A percentile compares a stretch with the other conserved stretches of the same genome.
phyloP scores from a whole-genome alignment of 31 red algal species.

The Odonthalia washingtoniensis region DNA sequence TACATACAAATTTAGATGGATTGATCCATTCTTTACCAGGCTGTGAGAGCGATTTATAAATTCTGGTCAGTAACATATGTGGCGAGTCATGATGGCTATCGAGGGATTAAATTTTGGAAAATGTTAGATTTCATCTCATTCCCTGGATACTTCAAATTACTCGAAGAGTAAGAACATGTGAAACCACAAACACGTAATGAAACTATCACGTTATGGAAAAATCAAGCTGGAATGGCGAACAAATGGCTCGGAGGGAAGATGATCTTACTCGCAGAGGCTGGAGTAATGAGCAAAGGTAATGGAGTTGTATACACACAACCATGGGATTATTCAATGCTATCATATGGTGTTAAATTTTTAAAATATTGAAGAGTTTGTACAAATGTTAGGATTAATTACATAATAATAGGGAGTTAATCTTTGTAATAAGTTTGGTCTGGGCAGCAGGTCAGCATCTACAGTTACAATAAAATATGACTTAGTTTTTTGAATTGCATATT shows the following conservation, averaged over 20 bases:
- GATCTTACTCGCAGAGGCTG: constrained; percentile 48
- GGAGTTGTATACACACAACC: constrained; percentile 58
- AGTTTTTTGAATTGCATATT: no score
- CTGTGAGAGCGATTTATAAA: no score
- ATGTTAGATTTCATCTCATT: constrained; percentile 51
- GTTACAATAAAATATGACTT: no score
- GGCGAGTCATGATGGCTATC: constrained; percentile 44
- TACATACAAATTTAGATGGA: constrained; percentile 72
- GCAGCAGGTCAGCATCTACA: no score
- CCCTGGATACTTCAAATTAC: constrained; percentile 44
- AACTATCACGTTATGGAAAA: constrained; percentile 32
- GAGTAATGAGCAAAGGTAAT: constrained; percentile 52
- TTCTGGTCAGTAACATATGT: constrained; percentile 73
- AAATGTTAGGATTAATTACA: no score
- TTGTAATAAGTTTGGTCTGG: no score
- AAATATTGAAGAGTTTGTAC: no score
- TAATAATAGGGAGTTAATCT: no score
- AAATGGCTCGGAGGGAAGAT: constrained; percentile 36
- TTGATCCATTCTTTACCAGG: constrained; percentile 82
- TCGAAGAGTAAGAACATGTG: constrained; percentile 7
- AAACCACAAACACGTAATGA: constrained; percentile 24
- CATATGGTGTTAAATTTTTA: no score
- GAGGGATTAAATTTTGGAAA: constrained; percentile 25
- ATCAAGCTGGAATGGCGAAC: constrained; percentile 5
- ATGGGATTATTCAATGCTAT: constrained; percentile 55